Percentiles rank a stretch among this genome's conserved stretches.
These are phyloP conservation scores for Aureobasidium sp. DNA, from an alignment of 2,329 filamentous ascomycete genomes.

Conservation along the genomic window DNA sequence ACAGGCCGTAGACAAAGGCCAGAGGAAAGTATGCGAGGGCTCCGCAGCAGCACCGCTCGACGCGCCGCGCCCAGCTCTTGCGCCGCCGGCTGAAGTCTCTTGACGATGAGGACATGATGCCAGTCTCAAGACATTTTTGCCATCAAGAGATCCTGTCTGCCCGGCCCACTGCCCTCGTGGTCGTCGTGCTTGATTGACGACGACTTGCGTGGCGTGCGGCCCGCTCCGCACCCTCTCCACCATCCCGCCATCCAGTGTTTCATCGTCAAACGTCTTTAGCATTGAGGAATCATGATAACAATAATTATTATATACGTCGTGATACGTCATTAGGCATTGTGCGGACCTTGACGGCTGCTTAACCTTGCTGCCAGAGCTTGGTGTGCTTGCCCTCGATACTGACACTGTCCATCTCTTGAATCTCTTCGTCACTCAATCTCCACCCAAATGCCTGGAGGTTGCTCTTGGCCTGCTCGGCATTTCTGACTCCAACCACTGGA, in stretches of 20 bases:
- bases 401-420: slow-evolving; percentile 35
- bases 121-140: too few species aligned
- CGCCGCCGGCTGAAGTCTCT: slow-evolving; percentile 31
- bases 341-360: not conserved
- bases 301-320: too few species aligned
- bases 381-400: slow-evolving; percentile 37
- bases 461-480: slow-evolving; percentile 35
- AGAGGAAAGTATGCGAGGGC: slow-evolving; percentile 79
- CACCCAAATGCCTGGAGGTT: slow-evolving; percentile 37
- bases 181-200: not conserved
- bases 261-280: not conserved
- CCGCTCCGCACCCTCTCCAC: not conserved
- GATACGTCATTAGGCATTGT: not conserved
- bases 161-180: not conserved
- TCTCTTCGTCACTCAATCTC: slow-evolving; percentile 37
- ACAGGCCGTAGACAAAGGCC: slow-evolving; percentile 77
- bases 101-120: slow-evolving; percentile 30
- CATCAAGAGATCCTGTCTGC: not conserved
- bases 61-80: slow-evolving; percentile 54
- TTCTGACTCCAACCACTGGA: slow-evolving; percentile 38
- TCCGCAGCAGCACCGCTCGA: slow-evolving; percentile 79
- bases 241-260: too few species aligned
- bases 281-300: too few species aligned
- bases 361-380: slow-evolving; percentile 38
- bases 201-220: slow-evolving; percentile 6